Conservation (phyloP, 768 basidiomycete genomes). For the Boletus pseudo-olivaceus region DNA sequence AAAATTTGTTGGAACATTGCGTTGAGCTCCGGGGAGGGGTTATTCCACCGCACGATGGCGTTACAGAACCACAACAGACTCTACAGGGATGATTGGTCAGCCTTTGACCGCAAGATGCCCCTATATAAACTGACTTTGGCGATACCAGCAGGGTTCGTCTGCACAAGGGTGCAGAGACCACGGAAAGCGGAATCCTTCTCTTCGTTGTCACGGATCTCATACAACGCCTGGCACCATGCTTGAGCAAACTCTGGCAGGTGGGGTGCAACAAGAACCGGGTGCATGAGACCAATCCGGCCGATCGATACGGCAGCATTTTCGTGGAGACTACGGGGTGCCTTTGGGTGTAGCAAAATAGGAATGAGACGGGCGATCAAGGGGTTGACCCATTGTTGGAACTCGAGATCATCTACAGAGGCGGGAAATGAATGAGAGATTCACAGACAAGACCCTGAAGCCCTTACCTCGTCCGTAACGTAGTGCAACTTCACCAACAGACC, state of each 20-base stretch:
- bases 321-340: slow-evolving; percentile 88
- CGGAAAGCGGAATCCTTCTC: slow-evolving; percentile 99
- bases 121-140: slow-evolving; percentile 61
- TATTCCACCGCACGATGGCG: slow-evolving; percentile 92
- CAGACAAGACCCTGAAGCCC: background rate
- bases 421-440: slow-evolving; percentile 2
- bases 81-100: slow-evolving; percentile 39
- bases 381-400: slow-evolving; percentile 91
- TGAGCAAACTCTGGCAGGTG: slow-evolving; percentile 88
- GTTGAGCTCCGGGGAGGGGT: slow-evolving; percentile 88
- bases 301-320: slow-evolving; percentile 99
- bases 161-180: slow-evolving; percentile 93
- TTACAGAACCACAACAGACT: slow-evolving; percentile 98
- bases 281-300: slow-evolving; percentile 92
- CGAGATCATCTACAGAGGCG: slow-evolving; percentile 57
- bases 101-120: background rate
- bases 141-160: slow-evolving; percentile 90
- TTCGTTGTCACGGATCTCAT: slow-evolving; percentile 98
- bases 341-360: slow-evolving; percentile 88
- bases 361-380: slow-evolving; percentile 85
- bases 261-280: slow-evolving; percentile 84
- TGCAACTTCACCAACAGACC: slow-evolving; percentile 99
- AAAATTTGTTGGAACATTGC: slow-evolving; percentile 91
- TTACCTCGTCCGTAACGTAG: slow-evolving; percentile 82
- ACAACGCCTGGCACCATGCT: slow-evolving; percentile 95